phyloP scores from a whole-genome alignment of 2,329 filamentous ascomycete species.

The Tolypocladium tropicale region DNA sequence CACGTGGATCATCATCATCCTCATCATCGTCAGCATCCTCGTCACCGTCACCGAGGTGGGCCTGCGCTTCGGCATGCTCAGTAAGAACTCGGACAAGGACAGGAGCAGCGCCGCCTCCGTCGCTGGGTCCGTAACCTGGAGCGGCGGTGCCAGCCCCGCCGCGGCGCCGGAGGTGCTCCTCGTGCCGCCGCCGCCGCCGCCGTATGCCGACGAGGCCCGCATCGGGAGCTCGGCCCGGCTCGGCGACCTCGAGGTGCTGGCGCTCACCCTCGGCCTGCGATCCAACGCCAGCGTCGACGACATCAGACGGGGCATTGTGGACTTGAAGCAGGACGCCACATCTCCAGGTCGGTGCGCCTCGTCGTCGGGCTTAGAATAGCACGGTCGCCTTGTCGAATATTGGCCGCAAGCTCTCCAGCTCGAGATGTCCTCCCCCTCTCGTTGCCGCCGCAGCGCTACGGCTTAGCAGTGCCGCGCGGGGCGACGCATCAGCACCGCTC shows the following conservation, averaged over 20 bases:
- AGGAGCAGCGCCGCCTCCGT: conserved; percentile 5
- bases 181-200: conserved; percentile 7
- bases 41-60: conserved; percentile 87
- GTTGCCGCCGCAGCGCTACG: background rate
- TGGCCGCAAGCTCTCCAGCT: background rate
- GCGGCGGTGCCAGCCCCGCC: conserved; percentile 4
- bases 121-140: conserved; percentile 7
- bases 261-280: conserved; percentile 21
- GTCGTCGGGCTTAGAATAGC: background rate
- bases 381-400: background rate
- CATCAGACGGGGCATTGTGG: conserved; percentile 21
- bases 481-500: background rate
- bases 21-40: conserved; percentile 83
- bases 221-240: conserved; percentile 5
- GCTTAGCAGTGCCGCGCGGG: background rate
- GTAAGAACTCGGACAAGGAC: conserved; percentile 11
- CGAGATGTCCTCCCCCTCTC: background rate
- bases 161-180: conserved; percentile 9
- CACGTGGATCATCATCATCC: conserved; percentile 95
- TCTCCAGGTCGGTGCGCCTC: background rate
- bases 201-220: background rate
- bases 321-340: conserved; percentile 13
- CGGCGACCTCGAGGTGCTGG: conserved; percentile 24
- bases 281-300: conserved; percentile 24
- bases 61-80: conserved; percentile 70